Base-by-base conservation (phyloP, 352 stramenopile species). In the Globisporangium spiculum region DNA sequence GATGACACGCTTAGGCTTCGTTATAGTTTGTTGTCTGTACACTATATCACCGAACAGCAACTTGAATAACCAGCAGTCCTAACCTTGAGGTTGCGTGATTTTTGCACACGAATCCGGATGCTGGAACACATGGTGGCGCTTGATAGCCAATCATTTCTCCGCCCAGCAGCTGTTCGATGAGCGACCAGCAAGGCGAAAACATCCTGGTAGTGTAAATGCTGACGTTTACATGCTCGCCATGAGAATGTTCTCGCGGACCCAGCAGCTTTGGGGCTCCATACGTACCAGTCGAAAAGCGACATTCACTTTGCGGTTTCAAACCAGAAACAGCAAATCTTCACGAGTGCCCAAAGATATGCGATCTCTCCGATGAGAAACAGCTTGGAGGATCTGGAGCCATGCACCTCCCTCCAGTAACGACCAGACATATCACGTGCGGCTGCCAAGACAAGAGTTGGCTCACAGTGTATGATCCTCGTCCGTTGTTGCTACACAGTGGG, bases 71-170 rank as follows among this genome's bases (percentile, higher is more conserved):
- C 30, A 46, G n/a, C 24, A n/a, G 14, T 48, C 9, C 22, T 36
- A 30, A 3, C 8, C 57, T 63, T 50, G 44, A 50, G 32, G 7
- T 50, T 62, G 18, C 54, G 54, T 44, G 44, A 60, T 14, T n/a
- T 20, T n/a, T 60, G 54, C 18, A 58, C 53, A 60, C 54, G 54
- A 60, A 26, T 8, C 54, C 6, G 26, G 54, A 60, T 60, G 54
- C 54, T 58, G 14, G 53, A 59, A 36, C 53, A 59, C 7, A 59
- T 59, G 26, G 1, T 60, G 18, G 4, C 14, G 26, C 34, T n/a
- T 60, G 54, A 41, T 26, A 41, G 54, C 54, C 54, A 60, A 30
- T 60, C 54, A 22, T 60, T 44, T 34, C 34, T n/a, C 32, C 26
- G 27, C 12, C 27, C 54, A 34, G 27, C 54, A 60, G 41, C 54